A percentile compares a stretch with the other conserved stretches of the same genome.
Conservation (phyloP, 345 rosid genomes). For the Dovyalis caffra region DNA sequence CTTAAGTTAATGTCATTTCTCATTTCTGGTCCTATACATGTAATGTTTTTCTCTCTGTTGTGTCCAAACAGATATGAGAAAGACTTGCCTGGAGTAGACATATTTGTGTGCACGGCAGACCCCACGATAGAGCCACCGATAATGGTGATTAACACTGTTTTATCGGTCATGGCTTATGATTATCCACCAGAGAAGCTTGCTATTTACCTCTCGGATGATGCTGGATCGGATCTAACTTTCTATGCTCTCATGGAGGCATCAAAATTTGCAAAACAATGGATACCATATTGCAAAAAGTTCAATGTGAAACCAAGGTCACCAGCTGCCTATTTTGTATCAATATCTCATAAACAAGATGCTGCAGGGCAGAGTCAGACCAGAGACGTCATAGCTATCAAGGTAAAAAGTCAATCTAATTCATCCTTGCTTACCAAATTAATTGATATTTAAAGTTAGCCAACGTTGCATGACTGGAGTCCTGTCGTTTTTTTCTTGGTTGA, state of each 20-base stretch:
- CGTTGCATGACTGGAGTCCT: too few relatives aligned
- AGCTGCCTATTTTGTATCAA: conserved; percentile 41
- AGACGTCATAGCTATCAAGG: conserved; percentile 20
- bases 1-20: too few relatives aligned
- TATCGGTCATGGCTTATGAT: conserved; percentile 56
- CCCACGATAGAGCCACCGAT: conserved; percentile 70
- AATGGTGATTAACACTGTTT: conserved; percentile 63
- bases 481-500: too few relatives aligned
- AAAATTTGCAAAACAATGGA: conserved; percentile 51
- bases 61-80: conserved; percentile 23
- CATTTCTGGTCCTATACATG: too few relatives aligned
- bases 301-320: conserved; percentile 64
- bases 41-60: background rate
- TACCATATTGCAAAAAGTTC: conserved; percentile 56
- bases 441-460: too few relatives aligned
- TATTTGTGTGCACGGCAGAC: conserved; percentile 74
- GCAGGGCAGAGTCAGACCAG: background rate
- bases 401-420: background rate
- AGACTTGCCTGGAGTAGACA: conserved; percentile 54
- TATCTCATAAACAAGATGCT: background rate
- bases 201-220: conserved; percentile 70
- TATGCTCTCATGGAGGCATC: conserved; percentile 58
- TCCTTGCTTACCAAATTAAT: background rate
- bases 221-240: conserved; percentile 56
- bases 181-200: conserved; percentile 60